Base-by-base conservation (phyloP, 2,329 filamentous ascomycete genomes). In the Botrytis sinoallii region DNA sequence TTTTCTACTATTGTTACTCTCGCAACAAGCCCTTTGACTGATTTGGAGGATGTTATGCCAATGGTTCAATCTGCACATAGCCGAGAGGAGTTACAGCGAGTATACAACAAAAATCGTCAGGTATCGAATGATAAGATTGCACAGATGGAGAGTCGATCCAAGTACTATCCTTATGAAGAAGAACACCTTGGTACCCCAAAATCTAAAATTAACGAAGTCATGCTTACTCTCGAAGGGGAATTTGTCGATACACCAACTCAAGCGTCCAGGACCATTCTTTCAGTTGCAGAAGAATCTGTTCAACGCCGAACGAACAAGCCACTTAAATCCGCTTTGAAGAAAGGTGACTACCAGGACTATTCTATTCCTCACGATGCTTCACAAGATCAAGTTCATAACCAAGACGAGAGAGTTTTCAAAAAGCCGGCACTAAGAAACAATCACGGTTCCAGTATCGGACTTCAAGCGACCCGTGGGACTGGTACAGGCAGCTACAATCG, bases 311-410 rank as follows among this genome's bases (percentile, higher is more conserved):
- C 35, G 46, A 25, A 32, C 38, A 68, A 65, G 48, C 63, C 68
- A 12, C 25, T 59, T 1, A 77, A 73, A 69, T 74, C 74, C 3
- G 73, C 72, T 59, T 25, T 77, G 71, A 77, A 74, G 42, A 60
- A 71, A 57, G 20, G n/a, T 14, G 66, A 69, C 25, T 10, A 69
- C 16, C 66, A 69, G 16, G 48, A 57, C 52, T 32, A 20, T 42
- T 29, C 38, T 32, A 25, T 69, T 57, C 29, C n/a, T 69, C 48
- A 16, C 14, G 10, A 32, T 57, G 22, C 35, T 38, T 44, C 48
- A 22, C 61, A 59, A n/a, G 6, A 18, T 55, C 70, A 72, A 44
- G 63, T 14, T 14, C 18, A 55, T 20, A 12, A 12, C 4, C 46
- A 25, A n/a, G 35, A 57, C 14, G 35, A 40, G 61, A 59, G 32